These are phyloP conservation scores for Penicillium sp. DNA, from an alignment of 2,329 filamentous ascomycete species.

Conservation along the genomic window DNA sequence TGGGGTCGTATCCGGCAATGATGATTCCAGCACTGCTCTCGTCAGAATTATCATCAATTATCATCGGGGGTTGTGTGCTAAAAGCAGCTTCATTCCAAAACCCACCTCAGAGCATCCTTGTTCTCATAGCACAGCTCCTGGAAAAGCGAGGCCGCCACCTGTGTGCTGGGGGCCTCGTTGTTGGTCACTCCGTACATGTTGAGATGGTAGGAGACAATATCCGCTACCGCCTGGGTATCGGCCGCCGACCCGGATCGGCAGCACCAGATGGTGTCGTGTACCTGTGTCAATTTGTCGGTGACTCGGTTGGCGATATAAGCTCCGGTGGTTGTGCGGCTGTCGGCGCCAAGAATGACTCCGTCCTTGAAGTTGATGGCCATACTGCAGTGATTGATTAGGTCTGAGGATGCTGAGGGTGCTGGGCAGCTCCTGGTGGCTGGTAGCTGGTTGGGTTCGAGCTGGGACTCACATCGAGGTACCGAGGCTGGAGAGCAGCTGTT, in stretches of 20 bases:
- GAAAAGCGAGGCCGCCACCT: conserved; percentile 93
- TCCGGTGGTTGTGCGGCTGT: conserved; percentile 96
- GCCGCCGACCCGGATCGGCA: conserved; percentile 97
- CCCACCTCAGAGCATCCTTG: conserved; percentile 88
- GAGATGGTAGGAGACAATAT: conserved; percentile 96
- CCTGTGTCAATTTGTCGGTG: conserved; percentile 97
- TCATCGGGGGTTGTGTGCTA: no score
- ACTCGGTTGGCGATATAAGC: conserved; percentile 99
- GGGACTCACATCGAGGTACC: conserved; percentile 89
- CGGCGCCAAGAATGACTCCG: conserved; percentile 93
- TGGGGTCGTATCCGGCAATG: conserved; percentile 95
- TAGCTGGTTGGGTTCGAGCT: conserved; percentile 22
- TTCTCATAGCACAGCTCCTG: conserved; percentile 98
- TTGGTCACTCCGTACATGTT: conserved; percentile 90
- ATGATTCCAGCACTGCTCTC: conserved; percentile 96
- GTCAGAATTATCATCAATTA: conserved; percentile 49
- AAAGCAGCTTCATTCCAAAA: no score
- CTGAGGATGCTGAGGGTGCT: conserved; percentile 24
- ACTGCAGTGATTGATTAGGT: conserved; percentile 53
- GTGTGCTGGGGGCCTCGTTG: conserved; percentile 87
- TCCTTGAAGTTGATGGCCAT: conserved; percentile 99
- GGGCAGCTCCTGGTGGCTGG: neutral
- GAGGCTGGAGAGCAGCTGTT: conserved; percentile 63
- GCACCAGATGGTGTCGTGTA: conserved; percentile 99
- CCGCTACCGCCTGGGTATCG: conserved; percentile 95